phyloP scores from a whole-genome alignment of 225 moss, liverwort and hornwort genomes.

The Thuidium tamariscinum region DNA sequence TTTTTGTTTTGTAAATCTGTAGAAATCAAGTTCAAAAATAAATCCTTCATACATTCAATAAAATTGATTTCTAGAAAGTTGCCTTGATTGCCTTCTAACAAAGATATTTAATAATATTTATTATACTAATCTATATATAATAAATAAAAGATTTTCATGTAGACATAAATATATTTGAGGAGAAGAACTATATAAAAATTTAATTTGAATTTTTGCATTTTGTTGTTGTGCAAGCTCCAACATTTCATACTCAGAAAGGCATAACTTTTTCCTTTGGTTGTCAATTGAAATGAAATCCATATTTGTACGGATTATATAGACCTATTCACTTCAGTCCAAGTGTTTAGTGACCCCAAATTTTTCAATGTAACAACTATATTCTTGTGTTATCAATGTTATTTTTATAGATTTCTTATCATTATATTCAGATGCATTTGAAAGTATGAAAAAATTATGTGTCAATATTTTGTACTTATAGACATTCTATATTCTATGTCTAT shows the following conservation, averaged over 20 bases:
- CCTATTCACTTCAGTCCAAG: fast-evolving
- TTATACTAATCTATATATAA: not conserved
- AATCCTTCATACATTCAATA: not conserved
- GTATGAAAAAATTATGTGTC: no score
- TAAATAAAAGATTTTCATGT: not conserved
- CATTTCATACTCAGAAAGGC: not conserved
- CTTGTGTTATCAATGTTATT: no score
- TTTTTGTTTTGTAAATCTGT: not conserved
- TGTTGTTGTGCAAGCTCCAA: not conserved
- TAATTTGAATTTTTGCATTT: not conserved
- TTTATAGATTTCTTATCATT: no score
- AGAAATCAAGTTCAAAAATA: not conserved
- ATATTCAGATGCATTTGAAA: no score
- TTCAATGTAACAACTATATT: no score
- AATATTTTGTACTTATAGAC: no score
- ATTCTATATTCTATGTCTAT: no score
- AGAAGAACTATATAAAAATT: not conserved
- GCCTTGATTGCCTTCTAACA: not conserved
- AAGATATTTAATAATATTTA: not conserved
- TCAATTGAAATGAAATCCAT: no score
- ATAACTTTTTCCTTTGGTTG: no score
- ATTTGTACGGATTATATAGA: no score
- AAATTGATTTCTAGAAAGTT: not conserved
- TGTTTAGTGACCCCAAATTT: no score
- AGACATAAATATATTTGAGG: not conserved